Evolutionary conservation across 768 basidiomycete genomes (phyloP), one percentile per base, ranked within the genome.

Genomic region (Glaciozyma martinii): DNA sequence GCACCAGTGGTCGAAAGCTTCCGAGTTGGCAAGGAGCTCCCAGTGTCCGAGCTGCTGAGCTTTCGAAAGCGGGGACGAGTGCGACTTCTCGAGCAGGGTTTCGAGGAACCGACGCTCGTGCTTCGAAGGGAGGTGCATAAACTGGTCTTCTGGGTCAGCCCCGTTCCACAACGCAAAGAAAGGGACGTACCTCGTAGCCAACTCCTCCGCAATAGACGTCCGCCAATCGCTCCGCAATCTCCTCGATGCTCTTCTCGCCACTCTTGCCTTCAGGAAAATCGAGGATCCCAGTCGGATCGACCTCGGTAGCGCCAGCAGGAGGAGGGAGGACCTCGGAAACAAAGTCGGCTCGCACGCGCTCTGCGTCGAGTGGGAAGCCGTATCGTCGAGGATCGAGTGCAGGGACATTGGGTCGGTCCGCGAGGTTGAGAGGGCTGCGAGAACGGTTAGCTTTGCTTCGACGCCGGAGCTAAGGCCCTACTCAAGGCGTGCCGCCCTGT

Each of bases 41-140:
- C 89, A 85, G 32, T 86, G 86, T 55, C 37, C 83, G 81, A 72
- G 76, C 78, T 66, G 68, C 76, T 75, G 60, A 74, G 74, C 4
- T 67, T 43, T 29, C n/a, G 59, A 25, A 56, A 66, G 25, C 18
- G 55, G 61, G 0, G 75, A 71, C 3, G 75, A 59, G 33, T 71
- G 63, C 16, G 71, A 67, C 2, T 21, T 40, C 77, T 95, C 92
- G 13, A 95, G 80, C 21, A 89, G 79, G 72, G 87, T 86, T 1
- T 89, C 87, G 78, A 92, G 92, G 90, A 90, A 94, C 8, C 88
- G 80, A 0, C 89, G 82, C 76, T 91, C 90, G 0, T 85, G 87
- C 78, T 89, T 90, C 64, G 83, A 85, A 0, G 87, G 86, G 18
- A 88, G 86, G 75, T 92, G 89, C 60, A 66, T 67, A 55, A 66